Conservation (phyloP, 331 rosid species). For the Stylosanthes scabra region DNA sequence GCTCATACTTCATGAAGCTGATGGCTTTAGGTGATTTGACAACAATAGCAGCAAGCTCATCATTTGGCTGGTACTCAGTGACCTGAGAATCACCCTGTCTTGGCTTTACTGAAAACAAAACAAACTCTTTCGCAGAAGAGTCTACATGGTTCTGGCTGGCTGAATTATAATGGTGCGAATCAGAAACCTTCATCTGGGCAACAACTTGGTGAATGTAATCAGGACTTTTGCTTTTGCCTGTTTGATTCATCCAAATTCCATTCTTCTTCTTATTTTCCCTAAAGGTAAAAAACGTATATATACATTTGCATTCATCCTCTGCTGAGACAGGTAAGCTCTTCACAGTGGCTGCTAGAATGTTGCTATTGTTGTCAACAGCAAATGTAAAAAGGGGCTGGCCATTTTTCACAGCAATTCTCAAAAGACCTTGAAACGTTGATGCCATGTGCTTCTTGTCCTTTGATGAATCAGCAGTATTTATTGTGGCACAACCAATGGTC, state of each 20-base stretch:
- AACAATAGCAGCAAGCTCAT: conserved; percentile 89
- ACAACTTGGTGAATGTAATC: conserved; percentile 69
- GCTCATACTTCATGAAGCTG: conserved; percentile 34
- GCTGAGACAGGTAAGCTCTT: conserved; percentile 61
- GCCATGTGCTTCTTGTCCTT: conserved; percentile 56
- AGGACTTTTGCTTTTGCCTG: conserved; percentile 66
- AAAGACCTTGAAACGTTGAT: conserved; percentile 70
- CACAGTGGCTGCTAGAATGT: conserved; percentile 86
- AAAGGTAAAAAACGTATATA: conserved; percentile 77
- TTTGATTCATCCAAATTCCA: conserved; percentile 80
- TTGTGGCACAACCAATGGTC: conserved; percentile 55
- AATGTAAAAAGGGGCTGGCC: conserved; percentile 86
- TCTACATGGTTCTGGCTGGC: conserved; percentile 37
- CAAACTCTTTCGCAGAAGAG: conserved; percentile 66
- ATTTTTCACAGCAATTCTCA: conserved; percentile 80
- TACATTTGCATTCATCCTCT: conserved; percentile 53
- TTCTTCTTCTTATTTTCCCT: conserved; percentile 78
- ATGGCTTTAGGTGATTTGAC: conserved; percentile 63
- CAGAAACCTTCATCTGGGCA: conserved; percentile 91
- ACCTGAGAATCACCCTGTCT: conserved; percentile 59
- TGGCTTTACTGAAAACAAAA: conserved; percentile 71
- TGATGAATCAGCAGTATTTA: conserved; percentile 50
- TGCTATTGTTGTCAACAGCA: conserved; percentile 74
- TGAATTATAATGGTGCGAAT: conserved; percentile 52
- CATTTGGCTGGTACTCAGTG: conserved; percentile 72